These are phyloP conservation scores for Thalassiosira livingstoniorum DNA, from an alignment of 352 stramenopile genomes.

Conservation along the genomic window DNA sequence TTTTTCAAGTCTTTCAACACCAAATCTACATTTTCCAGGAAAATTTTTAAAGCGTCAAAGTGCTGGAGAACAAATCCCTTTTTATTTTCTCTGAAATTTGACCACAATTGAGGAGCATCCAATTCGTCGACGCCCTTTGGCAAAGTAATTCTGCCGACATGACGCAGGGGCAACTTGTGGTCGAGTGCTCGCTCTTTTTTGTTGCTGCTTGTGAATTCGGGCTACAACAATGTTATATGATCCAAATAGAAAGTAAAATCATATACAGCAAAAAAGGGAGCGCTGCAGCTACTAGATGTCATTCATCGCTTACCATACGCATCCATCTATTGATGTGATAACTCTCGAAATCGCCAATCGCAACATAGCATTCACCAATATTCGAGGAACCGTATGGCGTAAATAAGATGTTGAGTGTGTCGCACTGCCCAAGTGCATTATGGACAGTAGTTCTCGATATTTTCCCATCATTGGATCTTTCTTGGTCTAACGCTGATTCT, in stretches of 20 bases:
- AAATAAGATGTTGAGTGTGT: constrained; percentile 57
- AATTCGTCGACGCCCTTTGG: constrained; percentile 62
- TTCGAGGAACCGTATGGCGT: constrained; percentile 16
- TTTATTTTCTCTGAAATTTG: constrained; percentile 20
- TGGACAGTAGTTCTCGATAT: constrained; percentile 45
- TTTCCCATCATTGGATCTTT: constrained; percentile 4
- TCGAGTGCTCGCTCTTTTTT: constrained; percentile 36
- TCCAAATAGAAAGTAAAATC: too few species aligned
- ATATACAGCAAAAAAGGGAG: too few species aligned
- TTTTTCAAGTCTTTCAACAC: constrained; percentile 58
- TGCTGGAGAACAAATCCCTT: constrained; percentile 56
- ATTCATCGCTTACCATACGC: too few species aligned
- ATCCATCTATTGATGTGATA: constrained; percentile 67
- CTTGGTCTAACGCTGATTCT: constrained; percentile 5
- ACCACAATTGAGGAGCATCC: constrained; percentile 46
- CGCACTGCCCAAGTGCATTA: constrained; percentile 51
- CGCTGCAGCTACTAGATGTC: too few species aligned
- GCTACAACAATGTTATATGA: too few species aligned
- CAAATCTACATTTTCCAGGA: constrained; percentile 58
- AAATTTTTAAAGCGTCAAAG: constrained; percentile 62
- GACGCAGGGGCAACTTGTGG: constrained; percentile 39
- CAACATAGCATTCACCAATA: constrained; percentile 38
- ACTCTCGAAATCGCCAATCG: constrained; percentile 51
- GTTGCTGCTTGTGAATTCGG: constrained; percentile 22
- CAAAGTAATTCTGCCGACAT: constrained; percentile 49